phyloP scores from a whole-genome alignment of 768 basidiomycete genomes.

The Boletales sp. region DNA sequence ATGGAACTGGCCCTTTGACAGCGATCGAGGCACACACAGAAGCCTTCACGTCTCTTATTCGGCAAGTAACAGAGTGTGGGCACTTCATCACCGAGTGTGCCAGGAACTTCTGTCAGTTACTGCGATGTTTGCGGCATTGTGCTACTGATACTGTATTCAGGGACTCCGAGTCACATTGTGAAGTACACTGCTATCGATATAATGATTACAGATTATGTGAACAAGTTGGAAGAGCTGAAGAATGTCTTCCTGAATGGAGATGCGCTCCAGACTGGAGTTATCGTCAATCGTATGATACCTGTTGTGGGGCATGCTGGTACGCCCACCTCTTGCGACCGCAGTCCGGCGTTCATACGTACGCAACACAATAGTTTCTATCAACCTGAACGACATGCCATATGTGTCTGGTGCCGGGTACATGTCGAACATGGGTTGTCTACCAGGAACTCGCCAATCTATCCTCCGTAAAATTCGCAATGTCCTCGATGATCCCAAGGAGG shows the following conservation, averaged over 20 bases:
- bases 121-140: too few relatives aligned
- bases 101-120: too few relatives aligned
- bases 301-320: background rate
- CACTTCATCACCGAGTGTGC: too few relatives aligned
- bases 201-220: background rate
- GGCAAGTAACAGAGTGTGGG: too few relatives aligned
- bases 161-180: too few relatives aligned
- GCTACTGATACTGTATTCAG: background rate
- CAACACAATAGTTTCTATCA: background rate
- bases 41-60: background rate
- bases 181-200: background rate
- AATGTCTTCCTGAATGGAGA: background rate
- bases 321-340: too few relatives aligned
- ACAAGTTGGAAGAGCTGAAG: background rate
- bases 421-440: background rate
- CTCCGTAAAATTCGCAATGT: background rate
- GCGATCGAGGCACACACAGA: background rate
- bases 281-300: background rate
- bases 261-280: background rate
- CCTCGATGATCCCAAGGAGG: too few relatives aligned
- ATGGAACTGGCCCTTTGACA: background rate
- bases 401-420: constrained; percentile 6
- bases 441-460: background rate
- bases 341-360: background rate
- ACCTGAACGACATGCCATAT: background rate